Percentiles rank a stretch among this genome's conserved stretches.
Evolutionary conservation across 2,329 filamentous ascomycete species (phyloP).

Genomic region (Paracamarosporium sp.): DNA sequence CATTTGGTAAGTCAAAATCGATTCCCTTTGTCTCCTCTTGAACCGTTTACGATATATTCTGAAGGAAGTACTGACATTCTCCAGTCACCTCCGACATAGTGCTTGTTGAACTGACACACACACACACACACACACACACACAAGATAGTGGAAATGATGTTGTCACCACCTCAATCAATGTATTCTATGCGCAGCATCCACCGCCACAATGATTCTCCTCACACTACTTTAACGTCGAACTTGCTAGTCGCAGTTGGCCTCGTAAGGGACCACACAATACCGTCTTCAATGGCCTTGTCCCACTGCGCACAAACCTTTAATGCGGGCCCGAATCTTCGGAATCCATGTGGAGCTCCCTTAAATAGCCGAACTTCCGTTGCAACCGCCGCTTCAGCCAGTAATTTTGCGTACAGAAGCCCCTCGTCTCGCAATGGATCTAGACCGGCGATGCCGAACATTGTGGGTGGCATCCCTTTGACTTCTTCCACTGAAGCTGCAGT

Average conservation of each 20-base stretch:
- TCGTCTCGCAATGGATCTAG: conserved; percentile 60
- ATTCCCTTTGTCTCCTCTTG: background rate
- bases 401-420: conserved; percentile 54
- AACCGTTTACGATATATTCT: background rate
- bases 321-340: conserved; percentile 54
- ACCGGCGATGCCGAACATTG: conserved; percentile 58
- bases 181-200: background rate
- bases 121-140: too few relatives aligned
- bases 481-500: conserved; percentile 41
- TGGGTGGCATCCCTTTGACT: conserved; percentile 54
- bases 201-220: background rate
- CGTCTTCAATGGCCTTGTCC: conserved; percentile 53
- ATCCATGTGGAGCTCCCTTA: conserved; percentile 61
- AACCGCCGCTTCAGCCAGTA: conserved; percentile 54
- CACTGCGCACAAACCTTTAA: conserved; percentile 50
- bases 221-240: conserved; percentile 41
- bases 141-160: too few relatives aligned
- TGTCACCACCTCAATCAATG: background rate
- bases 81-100: background rate
- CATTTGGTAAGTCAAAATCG: background rate
- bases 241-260: conserved; percentile 41
- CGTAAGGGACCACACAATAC: conserved; percentile 52
- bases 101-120: too few relatives aligned
- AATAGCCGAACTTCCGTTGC: conserved; percentile 58
- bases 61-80: background rate